Conservation (phyloP, 2,329 filamentous ascomycete species). For the Immersiporthe knoxdaviesiana region DNA sequence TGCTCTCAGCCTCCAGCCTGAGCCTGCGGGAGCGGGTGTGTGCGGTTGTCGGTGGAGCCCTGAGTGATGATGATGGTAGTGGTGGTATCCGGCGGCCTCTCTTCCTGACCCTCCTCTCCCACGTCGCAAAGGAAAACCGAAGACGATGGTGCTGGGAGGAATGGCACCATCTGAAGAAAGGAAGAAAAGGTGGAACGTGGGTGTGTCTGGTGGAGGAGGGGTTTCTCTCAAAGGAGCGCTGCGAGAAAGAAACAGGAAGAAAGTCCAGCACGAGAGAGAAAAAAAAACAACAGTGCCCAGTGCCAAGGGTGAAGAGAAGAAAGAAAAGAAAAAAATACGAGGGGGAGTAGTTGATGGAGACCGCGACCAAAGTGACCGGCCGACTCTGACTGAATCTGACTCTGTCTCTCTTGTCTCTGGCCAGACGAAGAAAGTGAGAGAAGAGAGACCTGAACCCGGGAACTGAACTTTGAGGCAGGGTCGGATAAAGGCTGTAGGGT, state of each 20-base stretch:
- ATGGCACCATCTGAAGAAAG: constrained; percentile 30
- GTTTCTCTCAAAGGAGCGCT: neutral
- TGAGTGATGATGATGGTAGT: constrained; percentile 6
- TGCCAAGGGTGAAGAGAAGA: neutral
- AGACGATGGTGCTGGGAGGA: constrained; percentile 26
- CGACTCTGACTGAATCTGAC: constrained; percentile 6
- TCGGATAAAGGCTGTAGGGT: constrained; percentile 3
- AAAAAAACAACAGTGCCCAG: neutral
- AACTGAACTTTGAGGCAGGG: constrained; percentile 6
- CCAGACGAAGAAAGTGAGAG: neutral
- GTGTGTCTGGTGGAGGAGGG: neutral
- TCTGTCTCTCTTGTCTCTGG: neutral
- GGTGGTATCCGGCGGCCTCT: constrained; percentile 27
- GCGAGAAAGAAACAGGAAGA: neutral
- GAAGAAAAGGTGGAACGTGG: constrained; percentile 11
- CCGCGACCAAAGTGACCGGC: neutral
- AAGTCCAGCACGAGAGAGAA: no score
- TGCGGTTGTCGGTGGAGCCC: constrained; percentile 13
- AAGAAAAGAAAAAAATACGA: neutral
- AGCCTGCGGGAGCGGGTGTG: constrained; percentile 10
- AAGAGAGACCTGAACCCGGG: neutral
- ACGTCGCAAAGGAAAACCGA: constrained; percentile 29
- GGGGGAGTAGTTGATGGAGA: constrained; percentile 1
- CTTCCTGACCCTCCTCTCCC: constrained; percentile 26
- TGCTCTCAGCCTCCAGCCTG: neutral